phyloP scores from a whole-genome alignment of 176 grass and related monocot genomes.

The Rhipidocladum racemiflorum region DNA sequence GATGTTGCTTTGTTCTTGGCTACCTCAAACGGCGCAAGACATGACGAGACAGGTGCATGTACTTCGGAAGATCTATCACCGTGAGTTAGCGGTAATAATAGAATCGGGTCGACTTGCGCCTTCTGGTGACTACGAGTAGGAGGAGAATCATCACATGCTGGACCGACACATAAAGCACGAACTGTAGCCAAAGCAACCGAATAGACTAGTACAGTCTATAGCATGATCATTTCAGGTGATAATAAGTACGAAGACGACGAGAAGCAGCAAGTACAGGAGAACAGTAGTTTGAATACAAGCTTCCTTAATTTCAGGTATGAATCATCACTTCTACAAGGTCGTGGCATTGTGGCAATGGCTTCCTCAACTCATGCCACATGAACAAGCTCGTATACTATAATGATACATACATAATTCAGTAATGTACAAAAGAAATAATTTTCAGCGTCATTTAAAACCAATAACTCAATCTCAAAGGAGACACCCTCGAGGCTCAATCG shows the following conservation, averaged over 20 bases:
- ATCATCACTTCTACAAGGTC: neutral
- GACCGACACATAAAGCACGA: neutral
- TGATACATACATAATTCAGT: neutral
- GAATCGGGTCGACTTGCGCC: neutral
- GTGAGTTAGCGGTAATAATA: neutral
- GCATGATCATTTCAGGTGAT: slow-evolving; percentile 9
- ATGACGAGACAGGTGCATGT: neutral
- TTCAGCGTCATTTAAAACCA: neutral
- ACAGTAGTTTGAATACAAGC: neutral
- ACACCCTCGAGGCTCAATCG: neutral
- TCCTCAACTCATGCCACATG: neutral
- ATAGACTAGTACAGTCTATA: neutral
- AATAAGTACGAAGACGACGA: neutral
- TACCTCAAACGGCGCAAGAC: neutral
- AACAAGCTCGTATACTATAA: neutral
- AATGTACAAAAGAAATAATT: neutral
- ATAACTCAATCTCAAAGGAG: neutral
- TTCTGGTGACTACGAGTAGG: neutral
- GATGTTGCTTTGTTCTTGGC: neutral
- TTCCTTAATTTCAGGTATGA: neutral
- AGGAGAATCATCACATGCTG: neutral
- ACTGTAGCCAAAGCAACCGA: neutral
- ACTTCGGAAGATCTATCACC: neutral
- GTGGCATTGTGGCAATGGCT: neutral
- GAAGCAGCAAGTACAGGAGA: neutral